Base-by-base conservation (phyloP, 1,284 basidiomycete species). In the Ustilago trichophora region DNA sequence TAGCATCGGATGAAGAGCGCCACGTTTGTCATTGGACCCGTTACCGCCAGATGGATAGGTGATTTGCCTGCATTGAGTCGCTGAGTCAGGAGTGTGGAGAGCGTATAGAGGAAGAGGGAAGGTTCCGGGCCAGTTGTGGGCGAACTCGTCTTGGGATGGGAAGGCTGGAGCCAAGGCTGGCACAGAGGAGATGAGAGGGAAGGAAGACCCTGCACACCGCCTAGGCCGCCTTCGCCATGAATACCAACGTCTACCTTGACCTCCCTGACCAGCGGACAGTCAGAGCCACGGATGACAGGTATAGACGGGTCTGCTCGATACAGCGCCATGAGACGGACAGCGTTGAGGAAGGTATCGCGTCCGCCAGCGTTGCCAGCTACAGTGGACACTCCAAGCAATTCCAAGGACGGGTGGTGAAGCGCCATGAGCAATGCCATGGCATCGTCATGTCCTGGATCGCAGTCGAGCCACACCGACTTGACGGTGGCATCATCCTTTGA, bases 31-130 rank as follows among this genome's bases (percentile, higher is more conserved):
- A 75, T 50, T 7, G 75, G 73, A n/a, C 76, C 76, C 0, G 75
- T 77, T 41, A 73, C 73, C 2, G 67, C 72, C 6, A 77, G 40
- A 32, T 70, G 64, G 24, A 77, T 58, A 4, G 63, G 66, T 3
- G 64, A 48, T 34, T 57, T 56, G 33, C 63, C 54, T 6, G 54
- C 21, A 34, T 52, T 56, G 32, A 67, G 56, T 0, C 80, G 57
- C 5, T 64, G 41, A 11, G 82, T 85, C 48, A 91, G 83, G 3
- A 86, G 84, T 15, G 48, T 56, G 1, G 70, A 55, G 33, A 72
- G 65, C n/a, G 65, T 57, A 43, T 65, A 52, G n/a, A 72, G 56
- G n/a, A 67, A 67, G 26, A 60, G 52, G n/a, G 56, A 55, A 16
- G 70, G 70, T 27, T 68, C 60, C 12, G 59, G 60, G 5, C 56